Base-by-base conservation (phyloP, 345 rosid species). In the Physaria fendleri region DNA sequence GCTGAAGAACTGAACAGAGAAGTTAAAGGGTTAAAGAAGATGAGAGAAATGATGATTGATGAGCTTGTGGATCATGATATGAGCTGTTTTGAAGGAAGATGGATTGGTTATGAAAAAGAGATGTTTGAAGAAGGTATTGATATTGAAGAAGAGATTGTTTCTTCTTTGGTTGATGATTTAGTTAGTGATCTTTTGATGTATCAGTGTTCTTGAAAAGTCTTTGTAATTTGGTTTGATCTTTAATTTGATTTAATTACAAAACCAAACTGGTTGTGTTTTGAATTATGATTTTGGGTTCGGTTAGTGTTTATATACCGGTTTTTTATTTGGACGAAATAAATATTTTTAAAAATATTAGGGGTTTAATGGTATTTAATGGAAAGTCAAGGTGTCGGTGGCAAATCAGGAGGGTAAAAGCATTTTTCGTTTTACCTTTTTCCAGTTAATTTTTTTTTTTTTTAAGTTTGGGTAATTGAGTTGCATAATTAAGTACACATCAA, bases 41-140 rank as follows among this genome's bases (percentile, higher is more conserved):
- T 83, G 87, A 77, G 84, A 52, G 90, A 90, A 42, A 81, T 83
- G 54, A 83, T 85, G 88, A 92, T 93, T 17, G 97, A 93, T 28
- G 96, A 87, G 75, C 82, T 93, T 53, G 96, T 93, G 29, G 87
- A 85, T 75, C 79, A 83, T 69, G 99, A 93, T 60, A 93, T 89
- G 99, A 82, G 92, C 75, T 69, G 70, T 54, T 84, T 73, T 1
- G 68, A 79, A 55, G 99, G 99, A 35, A 93, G 73, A 69, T 90
- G 99, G 97, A 71, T 74, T 37, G 86, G 81, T 48, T 89, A 78
- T 46, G 85, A 87, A 69, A 81, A 61, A 14, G 96, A 93, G 62
- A 86, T 62, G 63, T 87, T 76, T 50, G 71, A 23, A 2, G 71
- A 89, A 15, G 96, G 84, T 23, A 70, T 37, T 15, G 95, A 83